Conservation (phyloP, 345 rosid genomes). For the Aquilaria malaccensis region DNA sequence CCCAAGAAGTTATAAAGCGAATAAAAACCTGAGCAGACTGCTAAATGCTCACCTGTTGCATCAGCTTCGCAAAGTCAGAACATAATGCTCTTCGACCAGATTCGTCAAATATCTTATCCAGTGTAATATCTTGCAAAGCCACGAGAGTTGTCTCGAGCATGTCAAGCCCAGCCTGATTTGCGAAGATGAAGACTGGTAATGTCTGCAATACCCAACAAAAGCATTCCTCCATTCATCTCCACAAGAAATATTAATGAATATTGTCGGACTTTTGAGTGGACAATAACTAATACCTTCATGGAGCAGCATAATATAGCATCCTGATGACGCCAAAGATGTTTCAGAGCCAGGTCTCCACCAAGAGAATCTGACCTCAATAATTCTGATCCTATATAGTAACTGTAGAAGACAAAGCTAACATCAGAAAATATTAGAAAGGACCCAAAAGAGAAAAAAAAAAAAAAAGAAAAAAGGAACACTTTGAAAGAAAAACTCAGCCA, state of each 20-base stretch:
- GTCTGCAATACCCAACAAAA: conserved; percentile 42
- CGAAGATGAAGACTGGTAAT: conserved; percentile 77
- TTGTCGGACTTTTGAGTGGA: too few species aligned
- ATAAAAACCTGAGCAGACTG: too few species aligned
- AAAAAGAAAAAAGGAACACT: too few species aligned
- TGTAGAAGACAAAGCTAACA: conserved; percentile 6
- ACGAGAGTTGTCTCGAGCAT: conserved; percentile 97
- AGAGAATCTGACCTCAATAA: conserved; percentile 55
- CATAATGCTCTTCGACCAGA: conserved; percentile 76
- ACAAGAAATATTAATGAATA: too few species aligned
- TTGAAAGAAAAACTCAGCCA: too few species aligned
- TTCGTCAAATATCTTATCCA: conserved; percentile 87
- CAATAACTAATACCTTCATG: conserved; percentile 39
- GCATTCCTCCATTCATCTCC: not conserved
- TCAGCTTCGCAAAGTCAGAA: conserved; percentile 74
- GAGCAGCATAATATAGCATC: conserved; percentile 96
- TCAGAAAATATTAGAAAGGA: too few species aligned
- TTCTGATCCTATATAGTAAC: conserved; percentile 70
- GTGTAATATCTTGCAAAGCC: conserved; percentile 88
- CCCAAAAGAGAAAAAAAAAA: too few species aligned
- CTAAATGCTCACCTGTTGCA: conserved; percentile 63
- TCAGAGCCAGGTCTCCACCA: conserved; percentile 50
- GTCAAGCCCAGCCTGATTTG: conserved; percentile 97
- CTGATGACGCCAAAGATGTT: conserved; percentile 78
- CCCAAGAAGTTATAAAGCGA: too few species aligned